Evolutionary conservation across 2,329 filamentous ascomycete genomes (phyloP).

Genomic region (Penicillium frequentans): DNA sequence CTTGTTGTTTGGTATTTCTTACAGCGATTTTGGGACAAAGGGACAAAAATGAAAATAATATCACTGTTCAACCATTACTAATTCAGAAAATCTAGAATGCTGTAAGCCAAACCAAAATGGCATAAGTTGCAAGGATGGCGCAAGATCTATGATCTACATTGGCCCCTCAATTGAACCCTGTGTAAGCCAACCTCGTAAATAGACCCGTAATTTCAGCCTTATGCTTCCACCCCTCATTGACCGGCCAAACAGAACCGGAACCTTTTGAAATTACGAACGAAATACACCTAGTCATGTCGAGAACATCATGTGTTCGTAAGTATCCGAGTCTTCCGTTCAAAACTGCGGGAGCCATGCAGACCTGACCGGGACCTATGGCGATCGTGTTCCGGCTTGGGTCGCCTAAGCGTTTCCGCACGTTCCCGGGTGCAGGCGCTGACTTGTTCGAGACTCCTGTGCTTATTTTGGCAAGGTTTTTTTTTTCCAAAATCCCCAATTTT

Average conservation of each 20-base stretch:
- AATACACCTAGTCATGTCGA: not conserved
- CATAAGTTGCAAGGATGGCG: not conserved
- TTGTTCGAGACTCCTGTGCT: constrained; percentile 11
- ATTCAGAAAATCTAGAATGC: not conserved
- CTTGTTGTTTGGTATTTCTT: not conserved
- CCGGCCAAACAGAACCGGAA: not conserved
- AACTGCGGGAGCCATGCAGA: not conserved
- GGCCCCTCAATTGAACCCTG: not conserved
- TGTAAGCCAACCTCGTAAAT: not conserved
- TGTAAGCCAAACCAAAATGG: not conserved
- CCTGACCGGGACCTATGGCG: constrained; percentile 3
- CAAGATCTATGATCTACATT: constrained; percentile 4
- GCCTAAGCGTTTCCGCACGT: constrained; percentile 23
- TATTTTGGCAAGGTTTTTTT: constrained; percentile 4
- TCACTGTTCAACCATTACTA: not conserved
- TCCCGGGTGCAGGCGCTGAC: constrained; percentile 25
- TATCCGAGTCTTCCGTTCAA: constrained; percentile 20
- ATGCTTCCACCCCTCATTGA: not conserved
- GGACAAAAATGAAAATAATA: not conserved
- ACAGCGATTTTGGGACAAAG: not conserved
- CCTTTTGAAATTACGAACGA: not conserved
- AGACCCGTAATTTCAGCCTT: not conserved
- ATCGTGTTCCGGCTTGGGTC: constrained; percentile 25
- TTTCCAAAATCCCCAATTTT: not conserved
- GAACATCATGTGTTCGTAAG: constrained; percentile 23